A percentile compares a stretch with the other conserved stretches of the same genome.
Evolutionary conservation across 1,284 basidiomycete species (phyloP).

Genomic region (Apiotrichum veenhuisii): DNA sequence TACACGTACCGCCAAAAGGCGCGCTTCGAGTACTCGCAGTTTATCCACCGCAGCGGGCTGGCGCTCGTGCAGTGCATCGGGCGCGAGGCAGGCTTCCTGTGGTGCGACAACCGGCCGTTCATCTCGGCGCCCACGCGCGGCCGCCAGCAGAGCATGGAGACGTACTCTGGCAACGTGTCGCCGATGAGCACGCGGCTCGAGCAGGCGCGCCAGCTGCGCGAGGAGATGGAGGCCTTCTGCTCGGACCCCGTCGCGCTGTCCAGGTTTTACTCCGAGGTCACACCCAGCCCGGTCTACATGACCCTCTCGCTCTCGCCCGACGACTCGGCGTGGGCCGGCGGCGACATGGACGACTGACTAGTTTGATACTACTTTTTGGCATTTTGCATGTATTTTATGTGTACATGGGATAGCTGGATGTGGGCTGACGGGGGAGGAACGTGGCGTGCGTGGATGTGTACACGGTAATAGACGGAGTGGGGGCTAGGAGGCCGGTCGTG

Average conservation of each 20-base stretch:
- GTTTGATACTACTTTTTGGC: not conserved
- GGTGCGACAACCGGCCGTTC: constrained; percentile 74
- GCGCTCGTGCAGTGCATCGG: constrained; percentile 84
- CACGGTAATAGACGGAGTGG: no score
- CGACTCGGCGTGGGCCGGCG: constrained; percentile 3
- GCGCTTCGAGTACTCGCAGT: constrained; percentile 76
- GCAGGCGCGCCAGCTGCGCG: constrained; percentile 49
- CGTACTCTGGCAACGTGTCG: constrained; percentile 20
- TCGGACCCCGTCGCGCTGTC: constrained; percentile 56
- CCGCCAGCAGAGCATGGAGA: constrained; percentile 12
- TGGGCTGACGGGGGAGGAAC: no score
- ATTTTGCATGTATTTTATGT: constrained; percentile 4
- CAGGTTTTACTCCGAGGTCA: constrained; percentile 68
- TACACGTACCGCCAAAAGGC: constrained; percentile 73
- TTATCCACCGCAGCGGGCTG: constrained; percentile 79
- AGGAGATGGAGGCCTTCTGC: constrained; percentile 64
- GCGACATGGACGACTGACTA: not conserved
- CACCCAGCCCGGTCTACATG: constrained; percentile 46
- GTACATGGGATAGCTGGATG: no score
- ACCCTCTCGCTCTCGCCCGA: constrained; percentile 7
- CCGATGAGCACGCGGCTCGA: constrained; percentile 34
- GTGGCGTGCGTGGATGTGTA: no score
- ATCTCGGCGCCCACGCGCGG: constrained; percentile 40
- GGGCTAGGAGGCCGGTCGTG: no score
- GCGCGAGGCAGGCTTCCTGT: constrained; percentile 65